Percentiles rank a stretch among this genome's conserved stretches.
Evolutionary conservation across 176 grass and related monocot genomes (phyloP).

Genomic region (Oryza brachyantha): DNA sequence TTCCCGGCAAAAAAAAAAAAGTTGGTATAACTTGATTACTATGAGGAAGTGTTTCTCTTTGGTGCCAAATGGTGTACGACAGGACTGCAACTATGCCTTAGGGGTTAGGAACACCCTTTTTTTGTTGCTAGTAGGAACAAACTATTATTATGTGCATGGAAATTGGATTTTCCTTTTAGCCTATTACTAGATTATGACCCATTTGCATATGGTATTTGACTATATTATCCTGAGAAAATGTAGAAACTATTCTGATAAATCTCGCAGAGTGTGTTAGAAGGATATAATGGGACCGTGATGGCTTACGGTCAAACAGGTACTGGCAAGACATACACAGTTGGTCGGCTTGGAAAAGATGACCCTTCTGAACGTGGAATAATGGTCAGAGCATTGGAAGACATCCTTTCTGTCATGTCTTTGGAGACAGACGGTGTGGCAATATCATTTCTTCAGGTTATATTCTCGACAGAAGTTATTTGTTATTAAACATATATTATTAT

Average conservation of each 20-base stretch:
- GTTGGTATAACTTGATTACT: neutral
- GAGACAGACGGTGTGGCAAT: constrained; percentile 58
- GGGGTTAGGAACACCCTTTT: neutral
- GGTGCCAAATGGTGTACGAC: neutral
- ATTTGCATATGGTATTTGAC: neutral
- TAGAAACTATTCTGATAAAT: constrained; percentile 23
- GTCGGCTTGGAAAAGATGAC: constrained; percentile 77
- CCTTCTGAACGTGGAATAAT: constrained; percentile 89
- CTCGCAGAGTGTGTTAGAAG: constrained; percentile 94
- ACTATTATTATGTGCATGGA: neutral
- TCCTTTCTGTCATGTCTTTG: constrained; percentile 55
- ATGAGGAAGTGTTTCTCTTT: neutral
- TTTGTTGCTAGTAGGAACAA: neutral
- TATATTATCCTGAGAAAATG: neutral
- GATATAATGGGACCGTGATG: constrained; percentile 99
- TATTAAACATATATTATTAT: neutral
- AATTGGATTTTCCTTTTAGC: neutral
- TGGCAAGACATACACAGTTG: constrained; percentile 97
- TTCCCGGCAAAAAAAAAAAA: no score
- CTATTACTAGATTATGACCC: neutral
- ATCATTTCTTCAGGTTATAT: constrained; percentile 87
- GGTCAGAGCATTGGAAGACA: constrained; percentile 93
- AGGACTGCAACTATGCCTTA: neutral
- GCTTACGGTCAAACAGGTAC: constrained; percentile 99
- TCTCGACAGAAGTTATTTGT: neutral